phyloP scores from a whole-genome alignment of 1,284 basidiomycete genomes.

The Ustilago loliicola region DNA sequence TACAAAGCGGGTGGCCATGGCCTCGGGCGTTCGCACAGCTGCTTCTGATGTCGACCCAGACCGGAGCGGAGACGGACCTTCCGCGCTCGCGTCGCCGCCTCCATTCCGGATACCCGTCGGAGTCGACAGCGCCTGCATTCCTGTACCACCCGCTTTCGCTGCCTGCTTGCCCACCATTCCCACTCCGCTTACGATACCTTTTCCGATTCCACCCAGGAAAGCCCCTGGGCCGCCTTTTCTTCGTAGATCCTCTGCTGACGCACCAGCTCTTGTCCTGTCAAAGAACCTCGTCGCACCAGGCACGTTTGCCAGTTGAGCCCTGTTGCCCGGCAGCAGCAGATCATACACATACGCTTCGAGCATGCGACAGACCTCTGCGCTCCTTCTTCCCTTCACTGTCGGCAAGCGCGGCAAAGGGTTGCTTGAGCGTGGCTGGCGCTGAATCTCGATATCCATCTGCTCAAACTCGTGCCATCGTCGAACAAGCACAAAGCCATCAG shows the following conservation, averaged over 20 bases:
- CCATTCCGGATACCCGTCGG: constrained; percentile 9
- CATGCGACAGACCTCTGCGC: constrained; percentile 44
- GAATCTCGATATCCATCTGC: constrained; percentile 58
- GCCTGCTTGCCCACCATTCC: constrained; percentile 60
- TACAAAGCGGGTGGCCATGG: neutral
- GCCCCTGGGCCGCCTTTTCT: constrained; percentile 34
- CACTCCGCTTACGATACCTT: constrained; percentile 60
- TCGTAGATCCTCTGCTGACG: constrained; percentile 42
- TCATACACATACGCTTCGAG: constrained; percentile 57
- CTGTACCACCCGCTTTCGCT: constrained; percentile 41
- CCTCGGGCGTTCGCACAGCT: constrained; percentile 16
- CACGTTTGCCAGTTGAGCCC: constrained; percentile 24
- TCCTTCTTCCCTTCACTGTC: constrained; percentile 44
- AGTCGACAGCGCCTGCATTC: constrained; percentile 28
- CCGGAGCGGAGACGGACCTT: constrained; percentile 8
- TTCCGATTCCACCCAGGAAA: constrained; percentile 55
- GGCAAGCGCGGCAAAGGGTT: constrained; percentile 53
- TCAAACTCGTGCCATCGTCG: constrained; percentile 66
- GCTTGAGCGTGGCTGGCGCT: constrained; percentile 49
- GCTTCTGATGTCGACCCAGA: constrained; percentile 5
- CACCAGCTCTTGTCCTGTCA: constrained; percentile 62
- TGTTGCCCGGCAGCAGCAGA: constrained; percentile 44
- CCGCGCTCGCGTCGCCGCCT: neutral
- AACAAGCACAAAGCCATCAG: constrained; percentile 64
- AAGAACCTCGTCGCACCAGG: constrained; percentile 58